These are phyloP conservation scores for Backusella morwellensis DNA, from an alignment of 192 early-diverging fungal genomes.

Conservation along the genomic window DNA sequence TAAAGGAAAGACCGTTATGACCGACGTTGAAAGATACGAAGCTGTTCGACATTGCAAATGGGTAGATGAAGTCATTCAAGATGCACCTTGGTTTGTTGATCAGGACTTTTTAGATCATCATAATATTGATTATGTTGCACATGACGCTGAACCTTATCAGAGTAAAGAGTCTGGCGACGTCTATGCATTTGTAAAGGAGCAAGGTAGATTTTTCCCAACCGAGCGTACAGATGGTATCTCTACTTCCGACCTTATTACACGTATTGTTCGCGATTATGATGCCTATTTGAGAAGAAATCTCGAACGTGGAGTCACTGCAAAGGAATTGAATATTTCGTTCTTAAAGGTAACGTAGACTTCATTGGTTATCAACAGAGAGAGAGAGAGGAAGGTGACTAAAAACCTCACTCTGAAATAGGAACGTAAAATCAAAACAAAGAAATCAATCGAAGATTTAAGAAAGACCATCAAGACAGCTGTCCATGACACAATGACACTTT, in stretches of 20 bases:
- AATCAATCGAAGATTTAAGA: slow-evolving; percentile 67
- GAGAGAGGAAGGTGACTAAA: background rate
- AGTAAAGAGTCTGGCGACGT: slow-evolving; percentile 72
- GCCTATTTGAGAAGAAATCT: slow-evolving; percentile 80
- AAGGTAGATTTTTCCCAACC: slow-evolving; percentile 65
- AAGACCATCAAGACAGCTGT: slow-evolving; percentile 68
- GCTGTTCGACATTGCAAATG: slow-evolving; percentile 80
- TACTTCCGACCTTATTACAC: slow-evolving; percentile 82
- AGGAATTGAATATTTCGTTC: slow-evolving; percentile 80
- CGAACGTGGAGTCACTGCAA: slow-evolving; percentile 79
- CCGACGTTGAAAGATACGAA: slow-evolving; percentile 76
- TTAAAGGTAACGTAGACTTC: slow-evolving; percentile 53
- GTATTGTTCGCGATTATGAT: slow-evolving; percentile 86
- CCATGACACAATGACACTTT: slow-evolving; percentile 62
- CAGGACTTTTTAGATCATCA: slow-evolving; percentile 77
- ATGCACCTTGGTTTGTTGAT: slow-evolving; percentile 80
- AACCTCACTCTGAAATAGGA: slow-evolving; percentile 38
- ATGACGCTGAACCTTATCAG: slow-evolving; percentile 78
- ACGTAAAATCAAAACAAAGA: slow-evolving; percentile 74
- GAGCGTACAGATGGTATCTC: slow-evolving; percentile 81
- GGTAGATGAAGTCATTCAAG: slow-evolving; percentile 78
- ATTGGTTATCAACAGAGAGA: background rate
- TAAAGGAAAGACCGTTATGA: slow-evolving; percentile 85
- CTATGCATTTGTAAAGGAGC: slow-evolving; percentile 79
- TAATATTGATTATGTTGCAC: slow-evolving; percentile 81